phyloP scores from a whole-genome alignment of 768 basidiomycete species.

The Boletus speciosus region DNA sequence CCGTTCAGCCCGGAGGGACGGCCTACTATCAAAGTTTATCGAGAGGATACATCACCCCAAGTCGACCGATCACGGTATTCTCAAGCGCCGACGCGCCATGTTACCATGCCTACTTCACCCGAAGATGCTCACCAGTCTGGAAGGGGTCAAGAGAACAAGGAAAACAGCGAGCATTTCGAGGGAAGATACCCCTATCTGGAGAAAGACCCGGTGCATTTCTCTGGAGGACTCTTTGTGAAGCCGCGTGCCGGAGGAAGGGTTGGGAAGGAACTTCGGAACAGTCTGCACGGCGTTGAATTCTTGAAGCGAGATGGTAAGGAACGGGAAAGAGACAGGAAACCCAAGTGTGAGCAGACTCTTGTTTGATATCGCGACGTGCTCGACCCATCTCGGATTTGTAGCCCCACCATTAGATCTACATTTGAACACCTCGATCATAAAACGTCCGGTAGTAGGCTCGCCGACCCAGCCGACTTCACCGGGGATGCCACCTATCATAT shows the following conservation, averaged over 20 bases:
- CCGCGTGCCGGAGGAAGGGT: conserved; percentile 29
- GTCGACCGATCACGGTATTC: conserved; percentile 16
- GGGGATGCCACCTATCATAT: conserved; percentile 40
- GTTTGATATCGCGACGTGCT: neutral
- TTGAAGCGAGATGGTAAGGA: conserved; percentile 37
- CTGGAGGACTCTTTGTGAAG: conserved; percentile 33
- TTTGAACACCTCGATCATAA: conserved; percentile 37
- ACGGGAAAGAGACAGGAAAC: conserved; percentile 49
- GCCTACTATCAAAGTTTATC: conserved; percentile 22
- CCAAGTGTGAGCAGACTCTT: conserved; percentile 41
- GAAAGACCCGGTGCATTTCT: conserved; percentile 16
- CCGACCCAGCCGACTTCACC: conserved; percentile 43
- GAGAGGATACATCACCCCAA: conserved; percentile 16
- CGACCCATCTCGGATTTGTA: conserved; percentile 24
- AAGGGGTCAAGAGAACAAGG: conserved; percentile 34
- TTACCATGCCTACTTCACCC: conserved; percentile 5
- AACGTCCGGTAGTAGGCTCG: conserved; percentile 48
- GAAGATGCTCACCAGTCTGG: conserved; percentile 14
- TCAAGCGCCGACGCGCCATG: conserved; percentile 12
- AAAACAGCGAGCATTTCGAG: conserved; percentile 30
- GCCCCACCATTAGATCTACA: conserved; percentile 57
- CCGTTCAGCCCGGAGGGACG: conserved; percentile 8
- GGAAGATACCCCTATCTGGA: conserved; percentile 13
- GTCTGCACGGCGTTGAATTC: conserved; percentile 34
- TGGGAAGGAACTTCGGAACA: conserved; percentile 53